Evolutionary conservation across 768 basidiomycete species (phyloP).

Genomic region (Mycena kentingensis): DNA sequence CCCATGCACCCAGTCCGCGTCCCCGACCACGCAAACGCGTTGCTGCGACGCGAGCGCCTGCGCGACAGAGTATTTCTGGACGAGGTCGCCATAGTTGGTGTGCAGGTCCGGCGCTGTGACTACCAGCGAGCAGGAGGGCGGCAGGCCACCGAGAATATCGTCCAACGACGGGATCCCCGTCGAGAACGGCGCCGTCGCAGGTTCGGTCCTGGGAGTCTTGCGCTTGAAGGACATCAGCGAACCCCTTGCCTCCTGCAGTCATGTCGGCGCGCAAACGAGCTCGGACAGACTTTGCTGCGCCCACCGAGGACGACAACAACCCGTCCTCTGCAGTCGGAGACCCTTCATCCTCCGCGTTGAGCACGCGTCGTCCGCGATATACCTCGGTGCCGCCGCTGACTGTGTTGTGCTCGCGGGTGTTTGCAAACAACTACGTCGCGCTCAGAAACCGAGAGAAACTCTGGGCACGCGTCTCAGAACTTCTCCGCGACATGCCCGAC

Average conservation of each 20-base stretch:
- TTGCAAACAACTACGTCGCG: conserved; percentile 45
- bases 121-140: conserved; percentile 73
- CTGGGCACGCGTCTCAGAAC: conserved; percentile 43
- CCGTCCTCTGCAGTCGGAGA: conserved; percentile 35
- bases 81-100: conserved; percentile 80
- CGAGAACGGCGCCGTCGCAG: conserved; percentile 38
- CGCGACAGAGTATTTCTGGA: conserved; percentile 86
- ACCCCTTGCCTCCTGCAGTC: not conserved
- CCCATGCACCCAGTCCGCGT: conserved; percentile 59
- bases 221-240: conserved; percentile 22
- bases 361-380: conserved; percentile 42
- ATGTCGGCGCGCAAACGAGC: conserved; percentile 32
- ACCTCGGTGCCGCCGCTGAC: conserved; percentile 46
- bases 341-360: conserved; percentile 55
- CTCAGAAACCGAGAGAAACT: conserved; percentile 40
- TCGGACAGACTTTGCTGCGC: conserved; percentile 41
- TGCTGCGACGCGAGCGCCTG: conserved; percentile 82
- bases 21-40: conserved; percentile 64
- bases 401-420: conserved; percentile 51
- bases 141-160: conserved; percentile 90
- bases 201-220: conserved; percentile 2
- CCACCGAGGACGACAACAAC: conserved; percentile 44
- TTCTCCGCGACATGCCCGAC: conserved; percentile 55
- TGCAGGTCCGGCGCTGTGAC: conserved; percentile 84
- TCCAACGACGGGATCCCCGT: conserved; percentile 93